Base-by-base conservation (phyloP, 805 yeast species). In the Lipomyces sp. region DNA sequence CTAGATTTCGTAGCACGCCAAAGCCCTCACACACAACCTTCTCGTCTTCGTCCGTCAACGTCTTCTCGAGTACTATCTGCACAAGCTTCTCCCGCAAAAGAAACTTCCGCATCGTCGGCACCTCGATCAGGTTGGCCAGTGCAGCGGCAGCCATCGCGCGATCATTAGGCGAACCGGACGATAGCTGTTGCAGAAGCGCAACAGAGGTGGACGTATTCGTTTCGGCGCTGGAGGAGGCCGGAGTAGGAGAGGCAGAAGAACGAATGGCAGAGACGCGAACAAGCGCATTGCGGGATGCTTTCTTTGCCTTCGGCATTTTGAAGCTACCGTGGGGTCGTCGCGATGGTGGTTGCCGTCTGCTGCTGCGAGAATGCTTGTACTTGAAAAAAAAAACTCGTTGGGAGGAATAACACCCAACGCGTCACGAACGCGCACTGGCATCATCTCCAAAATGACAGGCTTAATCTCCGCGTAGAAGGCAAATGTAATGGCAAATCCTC, bases 21-120 rank as follows among this genome's bases (percentile, higher is more conserved):
- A 80, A 83, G 1, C 91, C 75, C 61, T 85, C 95, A 19, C 85
- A 84, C 18, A 86, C 83, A 39, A 87, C 79, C 59, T 88, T 96
- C 49, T 81, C 82, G 57, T 83, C 76, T 19, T 75, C 64, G 64
- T 87, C 95, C 39, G 77, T 78, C 21, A 90, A 67, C 28, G 82
- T 73, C 52, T 82, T 81, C 21, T 82, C 81, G 68, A 88, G 58
- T 0, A 89, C 64, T 1, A 78, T 74, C 36, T 80, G 79, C 10
- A 90, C 74, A 40, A 90, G 70, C 57, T 79, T 82, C 60, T 88
- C 93, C 63, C 84, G 85, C 55, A 90, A 68, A 19, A 89, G 71
- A 49, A 80, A 45, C 46, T 74, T 70, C 57, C 96, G 77, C 71
- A 84, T 71, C 34, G 74, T 70, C 1, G 77, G 68, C 60, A 87